Evolutionary conservation across 345 rosid species (phyloP).

Genomic region (Citrus glauca): DNA sequence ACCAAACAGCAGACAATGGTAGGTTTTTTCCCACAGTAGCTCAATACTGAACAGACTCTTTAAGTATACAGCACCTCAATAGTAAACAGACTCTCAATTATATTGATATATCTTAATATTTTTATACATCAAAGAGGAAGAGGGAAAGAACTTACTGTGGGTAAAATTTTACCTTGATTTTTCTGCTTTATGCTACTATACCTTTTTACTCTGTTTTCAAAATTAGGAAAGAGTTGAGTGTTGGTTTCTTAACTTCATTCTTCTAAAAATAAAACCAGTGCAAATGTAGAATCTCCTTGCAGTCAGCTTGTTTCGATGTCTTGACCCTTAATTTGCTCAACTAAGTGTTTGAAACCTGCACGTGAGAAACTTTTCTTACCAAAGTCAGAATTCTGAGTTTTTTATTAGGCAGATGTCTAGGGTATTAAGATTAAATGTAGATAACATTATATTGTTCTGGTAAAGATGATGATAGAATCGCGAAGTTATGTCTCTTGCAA

Average conservation of each 20-base stretch:
- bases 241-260: neutral
- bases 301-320: neutral
- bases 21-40: too few relatives aligned
- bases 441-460: neutral
- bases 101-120: neutral
- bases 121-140: neutral
- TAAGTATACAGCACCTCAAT: too few relatives aligned
- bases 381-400: neutral
- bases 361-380: constrained; percentile 1
- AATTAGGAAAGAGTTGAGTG: constrained; percentile 6
- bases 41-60: too few relatives aligned
- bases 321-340: constrained; percentile 2
- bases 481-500: too few relatives aligned
- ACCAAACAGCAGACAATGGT: too few relatives aligned
- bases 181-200: neutral
- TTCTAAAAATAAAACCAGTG: neutral
- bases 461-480: too few relatives aligned
- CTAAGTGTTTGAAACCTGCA: neutral
- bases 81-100: neutral
- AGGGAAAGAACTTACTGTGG: neutral
- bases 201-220: neutral
- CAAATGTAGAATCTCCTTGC: neutral
- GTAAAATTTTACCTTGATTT: neutral
- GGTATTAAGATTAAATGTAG: neutral
- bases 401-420: neutral